phyloP scores from a whole-genome alignment of 768 basidiomycete species.

The Lentinula boryana region DNA sequence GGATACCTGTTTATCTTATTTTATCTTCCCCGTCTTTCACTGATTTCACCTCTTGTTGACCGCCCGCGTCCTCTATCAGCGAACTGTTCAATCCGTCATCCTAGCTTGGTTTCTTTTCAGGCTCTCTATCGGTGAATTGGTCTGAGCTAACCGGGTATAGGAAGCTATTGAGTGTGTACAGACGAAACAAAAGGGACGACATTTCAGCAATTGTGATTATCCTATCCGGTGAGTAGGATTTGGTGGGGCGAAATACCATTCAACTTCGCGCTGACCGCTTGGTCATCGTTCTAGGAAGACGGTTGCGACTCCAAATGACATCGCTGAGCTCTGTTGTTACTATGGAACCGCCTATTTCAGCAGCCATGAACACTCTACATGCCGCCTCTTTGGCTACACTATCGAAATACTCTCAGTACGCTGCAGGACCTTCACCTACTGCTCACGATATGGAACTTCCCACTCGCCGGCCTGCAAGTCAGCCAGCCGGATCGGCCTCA shows the following conservation, averaged over 20 bases:
- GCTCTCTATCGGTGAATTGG: neutral
- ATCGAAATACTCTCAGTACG: constrained; percentile 19
- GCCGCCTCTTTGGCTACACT: constrained; percentile 16
- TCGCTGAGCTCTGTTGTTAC: neutral
- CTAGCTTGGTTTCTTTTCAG: neutral
- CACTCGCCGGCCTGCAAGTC: neutral
- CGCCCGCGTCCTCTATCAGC: neutral
- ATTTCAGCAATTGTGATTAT: neutral
- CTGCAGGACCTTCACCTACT: constrained; percentile 7
- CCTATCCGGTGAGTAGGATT: neutral
- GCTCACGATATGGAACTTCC: neutral
- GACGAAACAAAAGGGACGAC: neutral
- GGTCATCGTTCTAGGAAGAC: too few relatives aligned
- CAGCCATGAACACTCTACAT: neutral
- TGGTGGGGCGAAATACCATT: too few relatives aligned
- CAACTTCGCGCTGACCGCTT: neutral
- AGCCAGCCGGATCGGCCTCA: neutral
- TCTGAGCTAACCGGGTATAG: neutral
- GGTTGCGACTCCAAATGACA: neutral
- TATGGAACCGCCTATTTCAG: neutral
- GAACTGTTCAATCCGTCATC: neutral
- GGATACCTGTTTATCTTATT: constrained; percentile 3
- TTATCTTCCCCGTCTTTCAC: constrained; percentile 6
- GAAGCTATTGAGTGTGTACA: neutral
- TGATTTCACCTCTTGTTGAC: neutral